Evolutionary conservation across 2,329 filamentous ascomycete genomes (phyloP), one percentile per base, ranked within the genome.

Genomic region (Emmonsiellopsis sp.): DNA sequence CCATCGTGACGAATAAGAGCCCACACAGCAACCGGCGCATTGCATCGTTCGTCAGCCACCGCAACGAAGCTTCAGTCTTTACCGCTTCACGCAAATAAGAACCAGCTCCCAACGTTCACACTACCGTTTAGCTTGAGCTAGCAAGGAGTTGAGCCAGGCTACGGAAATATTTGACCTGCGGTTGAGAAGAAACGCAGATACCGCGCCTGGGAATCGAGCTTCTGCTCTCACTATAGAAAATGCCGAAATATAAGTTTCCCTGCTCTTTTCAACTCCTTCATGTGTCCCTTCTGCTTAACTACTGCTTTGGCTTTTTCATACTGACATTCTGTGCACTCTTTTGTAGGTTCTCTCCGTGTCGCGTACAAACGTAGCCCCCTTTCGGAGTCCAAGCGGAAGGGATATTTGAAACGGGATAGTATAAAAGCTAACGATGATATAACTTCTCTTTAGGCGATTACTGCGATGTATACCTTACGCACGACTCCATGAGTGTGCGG

Each of bases 391-490:
- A 57, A 47, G 47, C 45, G 51, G 15, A 20, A 35, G 9, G 11
- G 7, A 2, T 32, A 10, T 11, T 47, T 16, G 11, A 47, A 37
- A 13, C 7, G 11, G 10, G 16, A 48, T 30, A 9, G 8, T 20
- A 40, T 38, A 15, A n/a, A 20, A 26, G 44, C 53, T 52, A 51
- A 60, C 31, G 11, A 7, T n/a, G 7, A 37, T 31, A 15, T 32
- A n/a, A 2, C 11, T 52, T 16, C 40, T 47, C 4, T 26, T 32
- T 54, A 79, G 73, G 91, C 80, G 93, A 98, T 73, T 98, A 98
- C 75, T 98, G 93, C 82, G 93, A 98, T 86, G 93, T 98, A 73
- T 98, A 98, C 81, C 87, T 98, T 64, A 98, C 93, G 62, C 93
- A 98, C 81, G 93, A 98, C 80, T 95, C 90, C 45, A 97, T 97